Conservation (phyloP, 805 yeast species). For the Ogataea minuta region DNA sequence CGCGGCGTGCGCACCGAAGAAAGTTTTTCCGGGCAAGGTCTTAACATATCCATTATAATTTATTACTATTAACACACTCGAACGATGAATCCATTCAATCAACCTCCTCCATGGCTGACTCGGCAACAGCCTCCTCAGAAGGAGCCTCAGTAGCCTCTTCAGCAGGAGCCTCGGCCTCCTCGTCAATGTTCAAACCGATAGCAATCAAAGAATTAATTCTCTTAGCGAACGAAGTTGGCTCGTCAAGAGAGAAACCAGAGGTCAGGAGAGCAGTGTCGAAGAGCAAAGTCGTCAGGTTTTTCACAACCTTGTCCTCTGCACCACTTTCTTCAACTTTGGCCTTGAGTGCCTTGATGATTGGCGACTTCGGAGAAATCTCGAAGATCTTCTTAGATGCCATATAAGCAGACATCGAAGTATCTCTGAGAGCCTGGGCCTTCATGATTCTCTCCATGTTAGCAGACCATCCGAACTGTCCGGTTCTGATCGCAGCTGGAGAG, state of each 20-base stretch:
- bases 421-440: slow-evolving; percentile 99
- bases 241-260: slow-evolving; percentile 98
- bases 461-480: slow-evolving; percentile 99
- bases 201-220: slow-evolving; percentile 98
- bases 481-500: slow-evolving; percentile 99
- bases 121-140: slow-evolving; percentile 69
- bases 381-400: slow-evolving; percentile 99
- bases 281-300: slow-evolving; percentile 93
- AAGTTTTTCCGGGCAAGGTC: background rate
- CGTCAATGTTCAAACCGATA: slow-evolving; percentile 97
- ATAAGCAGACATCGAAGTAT: slow-evolving; percentile 97
- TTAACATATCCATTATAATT: slow-evolving; percentile 6
- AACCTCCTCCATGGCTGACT: slow-evolving; percentile 99
- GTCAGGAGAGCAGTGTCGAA: slow-evolving; percentile 98
- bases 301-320: slow-evolving; percentile 97
- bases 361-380: slow-evolving; percentile 95
- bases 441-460: slow-evolving; percentile 99
- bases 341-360: slow-evolving; percentile 93
- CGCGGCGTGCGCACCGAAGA: background rate
- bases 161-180: slow-evolving; percentile 51
- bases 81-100: slow-evolving; percentile 50
- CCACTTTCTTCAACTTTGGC: slow-evolving; percentile 96
- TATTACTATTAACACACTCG: slow-evolving; percentile 6
- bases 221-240: slow-evolving; percentile 94
- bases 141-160: slow-evolving; percentile 47